phyloP scores from a whole-genome alignment of 139 green algal species.

The Klebsormidium nitens region DNA sequence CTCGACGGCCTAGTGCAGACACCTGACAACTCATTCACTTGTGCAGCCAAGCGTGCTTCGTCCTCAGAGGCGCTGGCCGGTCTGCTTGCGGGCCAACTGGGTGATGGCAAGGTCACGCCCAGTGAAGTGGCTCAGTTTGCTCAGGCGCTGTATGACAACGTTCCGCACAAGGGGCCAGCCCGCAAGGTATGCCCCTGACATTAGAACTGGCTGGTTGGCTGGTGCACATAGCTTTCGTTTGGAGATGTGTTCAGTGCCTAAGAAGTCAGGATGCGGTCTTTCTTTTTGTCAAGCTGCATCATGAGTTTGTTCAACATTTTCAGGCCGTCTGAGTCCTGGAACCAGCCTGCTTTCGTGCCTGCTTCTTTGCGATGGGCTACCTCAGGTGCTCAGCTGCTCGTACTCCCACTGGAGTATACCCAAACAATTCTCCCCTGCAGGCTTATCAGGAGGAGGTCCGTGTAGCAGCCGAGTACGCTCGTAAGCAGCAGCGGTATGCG shows the following conservation, averaged over 20 bases:
- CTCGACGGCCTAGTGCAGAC: not conserved
- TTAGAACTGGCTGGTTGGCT: too few relatives aligned
- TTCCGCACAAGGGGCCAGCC: too few relatives aligned
- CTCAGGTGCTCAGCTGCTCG: not conserved
- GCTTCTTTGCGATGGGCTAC: not conserved
- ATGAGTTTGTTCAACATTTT: not conserved
- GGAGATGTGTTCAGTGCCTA: not conserved
- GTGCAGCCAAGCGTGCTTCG: too few relatives aligned
- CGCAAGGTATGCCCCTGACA: too few relatives aligned
- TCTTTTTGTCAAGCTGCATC: not conserved
- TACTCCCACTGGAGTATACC: too few relatives aligned
- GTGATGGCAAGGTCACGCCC: too few relatives aligned
- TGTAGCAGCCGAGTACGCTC: slow-evolving; percentile 21
- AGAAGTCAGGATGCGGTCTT: too few relatives aligned
- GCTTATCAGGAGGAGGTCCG: slow-evolving; percentile 29
- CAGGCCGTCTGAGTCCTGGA: not conserved
- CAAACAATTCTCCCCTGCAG: slow-evolving; percentile 1
- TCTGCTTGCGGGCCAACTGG: too few relatives aligned
- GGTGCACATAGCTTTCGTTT: not conserved
- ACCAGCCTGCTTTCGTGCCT: too few relatives aligned
- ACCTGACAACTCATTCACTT: not conserved
- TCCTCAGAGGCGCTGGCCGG: too few relatives aligned
- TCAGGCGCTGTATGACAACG: too few relatives aligned
- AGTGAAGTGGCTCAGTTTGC: too few relatives aligned
- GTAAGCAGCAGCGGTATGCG: slow-evolving; percentile 27